Conservation (phyloP, 73 alveolate species). For the Blepharisma japonicum region DNA sequence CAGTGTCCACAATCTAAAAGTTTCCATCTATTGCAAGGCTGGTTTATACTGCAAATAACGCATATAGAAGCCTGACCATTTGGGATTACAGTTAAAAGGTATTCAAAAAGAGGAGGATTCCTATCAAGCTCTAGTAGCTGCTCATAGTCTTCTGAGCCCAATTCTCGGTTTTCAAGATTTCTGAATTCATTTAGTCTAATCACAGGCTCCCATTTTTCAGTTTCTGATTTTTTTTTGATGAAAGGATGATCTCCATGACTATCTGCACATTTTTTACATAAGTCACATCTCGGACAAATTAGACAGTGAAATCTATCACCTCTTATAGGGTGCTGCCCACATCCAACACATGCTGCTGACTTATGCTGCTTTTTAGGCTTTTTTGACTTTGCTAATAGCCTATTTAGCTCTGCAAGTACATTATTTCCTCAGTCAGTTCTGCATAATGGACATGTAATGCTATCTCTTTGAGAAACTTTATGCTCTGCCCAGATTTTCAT, state of each 20-base stretch:
- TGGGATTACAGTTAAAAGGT: not conserved
- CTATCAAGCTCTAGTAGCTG: no score
- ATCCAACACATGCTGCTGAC: not conserved
- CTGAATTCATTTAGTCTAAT: not conserved
- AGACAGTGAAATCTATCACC: constrained; percentile 21
- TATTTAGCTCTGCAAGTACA: constrained; percentile 31
- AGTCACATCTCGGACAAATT: constrained; percentile 1
- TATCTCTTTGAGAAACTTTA: constrained; percentile 38
- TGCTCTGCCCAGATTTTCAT: constrained; percentile 56
- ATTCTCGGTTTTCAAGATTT: constrained; percentile 6
- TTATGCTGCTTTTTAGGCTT: not conserved
- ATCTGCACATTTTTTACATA: constrained; percentile 12
- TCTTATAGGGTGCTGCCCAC: not conserved
- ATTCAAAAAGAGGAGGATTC: no score
- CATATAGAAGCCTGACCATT: constrained; percentile 4
- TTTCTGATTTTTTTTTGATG: constrained; percentile 3
- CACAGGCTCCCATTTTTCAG: constrained; percentile 21
- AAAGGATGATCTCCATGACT: constrained; percentile 27
- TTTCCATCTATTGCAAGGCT: not conserved
- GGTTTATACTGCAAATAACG: not conserved
- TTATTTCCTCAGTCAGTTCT: constrained; percentile 46
- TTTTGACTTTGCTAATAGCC: not conserved
- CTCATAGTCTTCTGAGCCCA: not conserved
- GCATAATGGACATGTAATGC: constrained; percentile 45
- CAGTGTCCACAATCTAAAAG: constrained; percentile 16